Evolutionary conservation across 2,329 filamentous ascomycete genomes (phyloP).

Genomic region (Trichoderma brevicompactum): DNA sequence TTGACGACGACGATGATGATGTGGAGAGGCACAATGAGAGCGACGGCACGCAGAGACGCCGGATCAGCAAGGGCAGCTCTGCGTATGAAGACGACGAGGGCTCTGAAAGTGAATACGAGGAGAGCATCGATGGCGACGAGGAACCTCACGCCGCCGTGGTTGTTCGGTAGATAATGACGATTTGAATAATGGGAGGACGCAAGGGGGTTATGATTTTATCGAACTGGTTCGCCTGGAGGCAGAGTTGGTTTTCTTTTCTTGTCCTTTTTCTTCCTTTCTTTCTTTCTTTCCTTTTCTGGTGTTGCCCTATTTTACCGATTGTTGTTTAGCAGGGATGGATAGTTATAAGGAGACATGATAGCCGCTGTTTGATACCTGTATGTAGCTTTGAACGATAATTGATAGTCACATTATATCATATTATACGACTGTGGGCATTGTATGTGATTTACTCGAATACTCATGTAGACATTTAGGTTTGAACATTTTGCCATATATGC

Average conservation of each 20-base stretch:
- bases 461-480: no score
- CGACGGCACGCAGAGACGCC: slow-evolving; percentile 57
- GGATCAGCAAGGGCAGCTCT: slow-evolving; percentile 54
- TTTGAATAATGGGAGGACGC: slow-evolving; percentile 3
- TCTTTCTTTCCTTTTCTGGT: slow-evolving; percentile 8
- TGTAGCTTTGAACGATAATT: slow-evolving; percentile 26
- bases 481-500: no score
- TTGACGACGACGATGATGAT: slow-evolving; percentile 31
- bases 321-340: slow-evolving; percentile 21
- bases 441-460: neutral
- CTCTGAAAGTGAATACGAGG: slow-evolving; percentile 46
- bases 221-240: slow-evolving; percentile 1
- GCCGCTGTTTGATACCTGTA: slow-evolving; percentile 28
- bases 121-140: slow-evolving; percentile 24
- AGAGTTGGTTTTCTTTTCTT: neutral
- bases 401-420: slow-evolving; percentile 16
- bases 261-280: slow-evolving; percentile 12
- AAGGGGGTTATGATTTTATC: slow-evolving; percentile 5
- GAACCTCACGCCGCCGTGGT: slow-evolving; percentile 21
- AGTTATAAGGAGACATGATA: slow-evolving; percentile 30
- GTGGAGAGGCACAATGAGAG: slow-evolving; percentile 47
- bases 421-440: neutral
- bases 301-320: neutral
- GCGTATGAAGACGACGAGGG: slow-evolving; percentile 46
- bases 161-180: slow-evolving; percentile 2